phyloP scores from a whole-genome alignment of 2,329 filamentous ascomycete genomes.

The Trichoderma sp. region DNA sequence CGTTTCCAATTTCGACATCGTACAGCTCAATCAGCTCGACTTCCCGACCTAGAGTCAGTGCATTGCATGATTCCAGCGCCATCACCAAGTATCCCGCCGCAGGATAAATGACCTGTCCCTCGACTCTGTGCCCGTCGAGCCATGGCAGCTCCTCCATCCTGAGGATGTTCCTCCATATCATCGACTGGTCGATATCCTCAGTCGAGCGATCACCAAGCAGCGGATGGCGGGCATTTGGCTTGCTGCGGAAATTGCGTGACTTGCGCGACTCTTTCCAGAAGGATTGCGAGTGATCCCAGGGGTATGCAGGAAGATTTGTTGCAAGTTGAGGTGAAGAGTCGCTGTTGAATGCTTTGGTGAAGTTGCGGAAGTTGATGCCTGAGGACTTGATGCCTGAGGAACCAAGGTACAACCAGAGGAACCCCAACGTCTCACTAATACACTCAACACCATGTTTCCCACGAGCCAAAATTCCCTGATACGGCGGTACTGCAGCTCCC shows the following conservation, averaged over 20 bases:
- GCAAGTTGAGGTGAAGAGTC: neutral
- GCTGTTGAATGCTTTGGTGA: neutral
- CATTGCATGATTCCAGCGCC: constrained; percentile 35
- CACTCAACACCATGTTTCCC: neutral
- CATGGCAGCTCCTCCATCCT: constrained; percentile 36
- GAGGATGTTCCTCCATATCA: neutral
- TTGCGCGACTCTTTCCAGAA: neutral
- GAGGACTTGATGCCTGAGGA: neutral
- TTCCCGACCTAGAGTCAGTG: neutral
- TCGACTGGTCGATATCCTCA: neutral
- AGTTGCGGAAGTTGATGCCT: neutral
- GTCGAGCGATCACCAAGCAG: neutral
- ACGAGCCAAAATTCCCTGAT: neutral
- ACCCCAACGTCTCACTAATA: neutral
- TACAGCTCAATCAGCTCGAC: constrained; percentile 4
- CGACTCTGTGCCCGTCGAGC: constrained; percentile 42
- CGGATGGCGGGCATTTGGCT: neutral
- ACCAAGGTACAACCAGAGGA: neutral
- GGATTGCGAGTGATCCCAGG: neutral
- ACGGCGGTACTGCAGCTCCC: neutral
- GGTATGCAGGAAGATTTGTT: neutral
- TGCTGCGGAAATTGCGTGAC: neutral
- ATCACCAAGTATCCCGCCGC: constrained; percentile 39
- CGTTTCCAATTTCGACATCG: constrained; percentile 11
- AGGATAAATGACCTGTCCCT: neutral